phyloP scores from a whole-genome alignment of 2,329 filamentous ascomycete species.

The Harringtonia aguacate region DNA sequence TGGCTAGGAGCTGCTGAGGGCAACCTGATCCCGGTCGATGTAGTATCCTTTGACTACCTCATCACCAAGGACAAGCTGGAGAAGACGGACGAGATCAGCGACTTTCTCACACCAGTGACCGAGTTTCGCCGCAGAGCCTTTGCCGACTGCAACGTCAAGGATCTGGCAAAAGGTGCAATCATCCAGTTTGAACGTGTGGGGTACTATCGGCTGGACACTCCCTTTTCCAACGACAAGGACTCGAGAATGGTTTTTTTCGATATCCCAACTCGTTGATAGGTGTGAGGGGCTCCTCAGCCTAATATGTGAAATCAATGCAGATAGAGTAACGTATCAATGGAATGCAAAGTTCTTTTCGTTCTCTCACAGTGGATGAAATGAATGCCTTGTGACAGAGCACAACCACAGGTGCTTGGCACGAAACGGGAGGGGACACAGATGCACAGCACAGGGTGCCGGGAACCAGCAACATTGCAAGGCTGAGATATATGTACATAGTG shows the following conservation, averaged over 20 bases:
- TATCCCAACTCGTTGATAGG: background rate
- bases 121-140: slow-evolving; percentile 62
- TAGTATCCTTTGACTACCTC: slow-evolving; percentile 90
- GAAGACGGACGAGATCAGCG: slow-evolving; percentile 74
- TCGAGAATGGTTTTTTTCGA: slow-evolving; percentile 1
- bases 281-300: no score
- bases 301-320: no score
- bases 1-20: slow-evolving; percentile 73
- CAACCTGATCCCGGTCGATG: slow-evolving; percentile 67
- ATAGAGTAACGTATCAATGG: no score
- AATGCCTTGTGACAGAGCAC: no score
- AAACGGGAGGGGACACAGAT: no score
- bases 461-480: no score
- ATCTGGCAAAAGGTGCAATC: slow-evolving; percentile 75
- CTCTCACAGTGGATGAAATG: no score
- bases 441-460: no score
- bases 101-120: slow-evolving; percentile 68
- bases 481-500: no score
- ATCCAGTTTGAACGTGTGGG: slow-evolving; percentile 92
- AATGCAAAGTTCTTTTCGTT: no score
- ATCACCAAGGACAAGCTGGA: slow-evolving; percentile 91
- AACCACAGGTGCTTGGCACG: no score
- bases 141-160: slow-evolving; percentile 69
- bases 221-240: slow-evolving; percentile 35
- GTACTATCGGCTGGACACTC: slow-evolving; percentile 75